Percentiles rank a stretch among this genome's conserved stretches.
phyloP scores from a whole-genome alignment of 2,329 filamentous ascomycete species.

The Colletotrichum brevisporum region DNA sequence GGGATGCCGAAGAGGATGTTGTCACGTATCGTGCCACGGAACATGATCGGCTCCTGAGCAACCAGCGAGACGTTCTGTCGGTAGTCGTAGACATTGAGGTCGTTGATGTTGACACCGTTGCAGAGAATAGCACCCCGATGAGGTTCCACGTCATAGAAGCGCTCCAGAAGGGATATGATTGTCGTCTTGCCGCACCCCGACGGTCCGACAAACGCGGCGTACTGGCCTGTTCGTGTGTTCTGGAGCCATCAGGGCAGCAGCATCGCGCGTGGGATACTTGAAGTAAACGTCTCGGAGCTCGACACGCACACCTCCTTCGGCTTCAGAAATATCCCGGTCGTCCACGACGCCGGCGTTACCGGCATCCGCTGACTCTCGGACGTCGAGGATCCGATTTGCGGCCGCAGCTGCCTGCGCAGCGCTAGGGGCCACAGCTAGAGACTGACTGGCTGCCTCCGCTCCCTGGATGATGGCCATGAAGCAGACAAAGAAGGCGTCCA shows the following conservation, averaged over 20 bases:
- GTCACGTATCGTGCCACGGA: conserved; percentile 63
- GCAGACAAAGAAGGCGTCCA: conserved; percentile 66
- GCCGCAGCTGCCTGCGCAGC: conserved; percentile 28
- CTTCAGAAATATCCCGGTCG: conserved; percentile 23
- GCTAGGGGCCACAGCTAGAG: conserved; percentile 23
- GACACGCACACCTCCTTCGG: conserved; percentile 38
- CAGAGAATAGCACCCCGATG: conserved; percentile 60
- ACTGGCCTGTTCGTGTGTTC: no score
- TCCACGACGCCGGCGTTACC: neutral
- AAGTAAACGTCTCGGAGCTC: conserved; percentile 44
- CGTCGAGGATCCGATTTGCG: conserved; percentile 21
- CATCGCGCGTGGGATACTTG: conserved; percentile 44
- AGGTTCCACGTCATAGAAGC: conserved; percentile 65
- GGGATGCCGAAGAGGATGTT: conserved; percentile 61
- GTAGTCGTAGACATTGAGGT: conserved; percentile 57
- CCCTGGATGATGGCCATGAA: conserved; percentile 67
- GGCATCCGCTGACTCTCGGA: conserved; percentile 12
- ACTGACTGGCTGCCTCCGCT: conserved; percentile 58
- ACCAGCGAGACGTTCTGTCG: conserved; percentile 62
- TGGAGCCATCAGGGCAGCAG: no score
- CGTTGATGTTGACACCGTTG: conserved; percentile 51
- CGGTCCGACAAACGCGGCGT: conserved; percentile 60
- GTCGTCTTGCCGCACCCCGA: conserved; percentile 67
- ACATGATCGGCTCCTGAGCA: conserved; percentile 66
- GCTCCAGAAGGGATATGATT: conserved; percentile 66